Evolutionary conservation across 257 asterid species (phyloP).

Genomic region (Fraxinus cuspidata): DNA sequence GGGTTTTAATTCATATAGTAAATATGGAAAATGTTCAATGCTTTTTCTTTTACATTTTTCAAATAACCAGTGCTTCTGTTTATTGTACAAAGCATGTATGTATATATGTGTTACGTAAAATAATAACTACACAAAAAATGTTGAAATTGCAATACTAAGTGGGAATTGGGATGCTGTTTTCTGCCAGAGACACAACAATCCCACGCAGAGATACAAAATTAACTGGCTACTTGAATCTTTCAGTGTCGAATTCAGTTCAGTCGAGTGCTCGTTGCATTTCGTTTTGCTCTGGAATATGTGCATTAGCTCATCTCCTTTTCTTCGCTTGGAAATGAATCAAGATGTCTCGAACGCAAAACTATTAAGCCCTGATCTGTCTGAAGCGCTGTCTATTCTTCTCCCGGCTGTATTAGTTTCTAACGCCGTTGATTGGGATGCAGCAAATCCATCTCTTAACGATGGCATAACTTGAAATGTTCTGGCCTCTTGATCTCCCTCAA

Average conservation of each 20-base stretch:
- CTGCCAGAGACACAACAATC: too few species aligned
- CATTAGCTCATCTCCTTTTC: neutral
- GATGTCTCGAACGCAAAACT: constrained; percentile 13
- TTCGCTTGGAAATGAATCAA: neutral
- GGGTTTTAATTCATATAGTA: too few species aligned
- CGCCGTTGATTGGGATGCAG: constrained; percentile 13
- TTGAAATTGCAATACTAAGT: neutral
- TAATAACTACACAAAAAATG: neutral
- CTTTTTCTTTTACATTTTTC: neutral
- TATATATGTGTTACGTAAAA: neutral
- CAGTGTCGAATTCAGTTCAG: neutral
- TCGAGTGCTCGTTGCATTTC: neutral
- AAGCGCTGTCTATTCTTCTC: constrained; percentile 4
- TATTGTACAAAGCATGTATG: neutral
- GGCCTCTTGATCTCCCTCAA: constrained; percentile 24
- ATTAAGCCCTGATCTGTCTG: constrained; percentile 20
- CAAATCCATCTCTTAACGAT: constrained; percentile 32
- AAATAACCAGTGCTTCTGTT: too few species aligned
- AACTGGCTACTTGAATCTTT: neutral
- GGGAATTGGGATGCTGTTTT: neutral
- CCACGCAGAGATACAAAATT: neutral
- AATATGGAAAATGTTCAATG: too few species aligned
- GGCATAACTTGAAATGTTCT: constrained; percentile 24
- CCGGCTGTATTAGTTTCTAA: neutral
- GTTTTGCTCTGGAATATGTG: neutral